Base-by-base conservation (phyloP, 108 stramenopile species). In the Schizochytrium sp. region DNA sequence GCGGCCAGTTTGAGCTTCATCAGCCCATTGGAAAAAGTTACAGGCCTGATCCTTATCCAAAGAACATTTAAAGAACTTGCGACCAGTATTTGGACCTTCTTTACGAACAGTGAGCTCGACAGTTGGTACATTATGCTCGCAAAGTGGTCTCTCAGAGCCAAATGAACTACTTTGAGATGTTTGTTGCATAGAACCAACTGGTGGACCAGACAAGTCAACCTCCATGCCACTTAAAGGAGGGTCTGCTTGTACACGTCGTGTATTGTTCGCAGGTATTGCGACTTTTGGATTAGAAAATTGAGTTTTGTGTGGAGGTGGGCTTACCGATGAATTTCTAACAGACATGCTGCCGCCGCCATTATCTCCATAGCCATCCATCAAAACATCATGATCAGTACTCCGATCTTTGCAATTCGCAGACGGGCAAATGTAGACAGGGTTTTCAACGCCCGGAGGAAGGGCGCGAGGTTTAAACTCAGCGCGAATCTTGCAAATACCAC, bases 51-150 rank as follows among this genome's bases (percentile, higher is more conserved):
- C 76, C 2, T 53, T 38, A 55, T 38, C 50, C 47, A 38, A 53
- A 12, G 17, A n/a, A 42, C 76, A 83, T 53, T 83, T 83, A 53
- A 83, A 83, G 40, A 83, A 83, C 50, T 56, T 10, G 50, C 76
- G 47, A 13, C 76, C 76, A 10, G 49, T 55, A 28, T 83, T 83
- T 50, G 47, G 50, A n/a, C 53, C 53, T 40, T 83, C 53, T 50
- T 83, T 83, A 5, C 53, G 47, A 55, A 49, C 47, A 10, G 47
- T 83, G 45, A 83, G 28, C 50, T 55, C 50, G 10, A 42, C 3
- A 40, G 50, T n/a, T 40, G 76, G 15, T 10, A 83, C 28, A 10
- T 42, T 47, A 50, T 83, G 76, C 53, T 40, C 50, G 5, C 28
- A 28, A 28, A 28, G 28, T 28, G 28, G 28, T 28, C 28, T 28